Base-by-base conservation (phyloP, 352 stramenopile genomes). In the Pythium sp. region DNA sequence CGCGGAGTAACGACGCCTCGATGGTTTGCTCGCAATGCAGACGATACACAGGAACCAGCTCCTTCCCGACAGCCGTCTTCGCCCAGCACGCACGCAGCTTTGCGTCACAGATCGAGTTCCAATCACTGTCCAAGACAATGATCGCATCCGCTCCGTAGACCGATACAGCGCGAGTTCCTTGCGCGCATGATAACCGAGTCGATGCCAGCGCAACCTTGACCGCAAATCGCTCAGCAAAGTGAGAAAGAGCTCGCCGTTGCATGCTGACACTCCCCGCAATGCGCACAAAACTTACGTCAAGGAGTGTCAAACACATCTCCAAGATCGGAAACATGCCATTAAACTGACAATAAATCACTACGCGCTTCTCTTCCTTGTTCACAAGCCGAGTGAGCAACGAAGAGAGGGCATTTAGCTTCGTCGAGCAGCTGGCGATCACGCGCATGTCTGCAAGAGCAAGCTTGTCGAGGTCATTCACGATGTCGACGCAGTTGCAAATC, bases 401-500 rank as follows among this genome's bases (percentile, higher is more conserved):
- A 54, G 79, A 67, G 18, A 95, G 59, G 0, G 73, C 66, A n/a
- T 82, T 72, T 22, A 94, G 51, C 66, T 95, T 95, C 1, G 78
- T 72, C 0, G 88, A 94, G 53, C 76, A 87, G 59, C 77, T 81
- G 5, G 70, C 68, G 8, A 95, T 65, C 26, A 92, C 67, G 5
- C 72, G 63, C 20, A 90, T 66, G 73, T 95, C 88, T n/a, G 84
- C 84, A 11, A 90, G 72, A 1, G 65, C 80, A 12, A 95, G 74
- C 66, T 93, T 93, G 24, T 95, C 88, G 24, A 87, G 56, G 62
- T 95, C 88, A 36, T 86, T 82, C 20, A 89, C 73, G 36, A 95
- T 62, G 68, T 93, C 84, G 9, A 94, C 86, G 58, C 85, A 92
- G 60, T 95, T 95, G 74, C 88, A 94, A 34, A 93, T 85, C 56